These are phyloP conservation scores for Yarrowia divulgata DNA, from an alignment of 805 yeast genomes.

Conservation along the genomic window DNA sequence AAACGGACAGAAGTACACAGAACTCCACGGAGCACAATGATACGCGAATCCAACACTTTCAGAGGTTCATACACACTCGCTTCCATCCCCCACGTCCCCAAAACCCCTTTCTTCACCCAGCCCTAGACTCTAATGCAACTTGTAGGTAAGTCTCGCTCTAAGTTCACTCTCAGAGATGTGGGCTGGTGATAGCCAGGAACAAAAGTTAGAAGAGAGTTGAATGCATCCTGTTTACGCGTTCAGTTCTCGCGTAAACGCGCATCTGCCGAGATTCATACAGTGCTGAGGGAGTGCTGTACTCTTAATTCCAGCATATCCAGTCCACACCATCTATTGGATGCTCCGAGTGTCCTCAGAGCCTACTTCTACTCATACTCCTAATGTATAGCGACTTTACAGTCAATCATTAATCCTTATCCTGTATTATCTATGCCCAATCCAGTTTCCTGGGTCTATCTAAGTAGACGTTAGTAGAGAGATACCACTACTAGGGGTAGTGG, in stretches of 20 bases:
- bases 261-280: conserved; percentile 10
- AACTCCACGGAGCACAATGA: not conserved
- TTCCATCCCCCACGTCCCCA: not conserved
- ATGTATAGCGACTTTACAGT: not conserved
- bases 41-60: not conserved
- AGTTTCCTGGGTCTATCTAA: conserved; percentile 36
- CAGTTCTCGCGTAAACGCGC: conserved; percentile 1
- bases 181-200: conserved; percentile 24
- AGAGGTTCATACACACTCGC: not conserved
- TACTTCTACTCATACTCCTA: not conserved
- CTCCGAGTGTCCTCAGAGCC: too few species aligned
- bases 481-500: conserved; percentile 44
- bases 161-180: conserved; percentile 10
- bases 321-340: not conserved
- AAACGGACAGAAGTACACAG: not conserved
- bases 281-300: not conserved
- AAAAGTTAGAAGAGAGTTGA: conserved; percentile 21
- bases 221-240: conserved; percentile 19
- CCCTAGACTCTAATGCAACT: not conserved
- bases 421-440: conserved; percentile 37
- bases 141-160: not conserved
- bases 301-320: not conserved
- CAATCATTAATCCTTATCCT: conserved; percentile 1
- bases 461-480: conserved; percentile 36
- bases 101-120: not conserved